Evolutionary conservation across 805 yeast genomes (phyloP).

Genomic region (Pichia thaimueangensis): DNA sequence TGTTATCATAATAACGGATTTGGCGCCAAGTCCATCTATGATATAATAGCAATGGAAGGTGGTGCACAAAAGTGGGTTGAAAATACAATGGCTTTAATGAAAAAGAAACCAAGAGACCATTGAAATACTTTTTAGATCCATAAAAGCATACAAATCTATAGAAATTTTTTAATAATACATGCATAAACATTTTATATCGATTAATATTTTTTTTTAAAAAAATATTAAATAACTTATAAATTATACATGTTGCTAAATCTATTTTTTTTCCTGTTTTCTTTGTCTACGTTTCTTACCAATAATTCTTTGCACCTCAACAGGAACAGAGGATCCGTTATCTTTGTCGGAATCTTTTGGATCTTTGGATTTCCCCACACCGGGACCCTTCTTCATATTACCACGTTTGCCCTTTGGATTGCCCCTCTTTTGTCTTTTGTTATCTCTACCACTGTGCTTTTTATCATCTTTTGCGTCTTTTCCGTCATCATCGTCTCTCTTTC

Average conservation of each 20-base stretch:
- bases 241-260: background rate
- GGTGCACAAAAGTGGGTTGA: constrained; percentile 92
- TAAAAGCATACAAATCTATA: too few relatives aligned
- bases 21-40: constrained; percentile 38
- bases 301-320: constrained; percentile 53
- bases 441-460: constrained; percentile 24
- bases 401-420: constrained; percentile 10
- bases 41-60: constrained; percentile 67
- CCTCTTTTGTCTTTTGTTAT: constrained; percentile 16
- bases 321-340: constrained; percentile 24
- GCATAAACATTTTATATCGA: too few relatives aligned
- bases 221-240: too few relatives aligned
- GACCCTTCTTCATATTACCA: constrained; percentile 18
- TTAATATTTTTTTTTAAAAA: background rate
- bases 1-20: constrained; percentile 42
- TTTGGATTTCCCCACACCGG: background rate
- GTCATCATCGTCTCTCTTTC: constrained; percentile 20
- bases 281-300: constrained; percentile 66
- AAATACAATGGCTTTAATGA: constrained; percentile 64
- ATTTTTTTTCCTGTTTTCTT: constrained; percentile 34
- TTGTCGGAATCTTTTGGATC: constrained; percentile 14
- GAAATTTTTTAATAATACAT: too few relatives aligned
- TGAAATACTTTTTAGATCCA: too few relatives aligned
- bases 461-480: background rate
- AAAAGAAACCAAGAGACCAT: constrained; percentile 68